Evolutionary conservation across 148 eudicot genomes (phyloP), one percentile per base, ranked within the genome.

Genomic region (Mesembryanthemum crystallinum): DNA sequence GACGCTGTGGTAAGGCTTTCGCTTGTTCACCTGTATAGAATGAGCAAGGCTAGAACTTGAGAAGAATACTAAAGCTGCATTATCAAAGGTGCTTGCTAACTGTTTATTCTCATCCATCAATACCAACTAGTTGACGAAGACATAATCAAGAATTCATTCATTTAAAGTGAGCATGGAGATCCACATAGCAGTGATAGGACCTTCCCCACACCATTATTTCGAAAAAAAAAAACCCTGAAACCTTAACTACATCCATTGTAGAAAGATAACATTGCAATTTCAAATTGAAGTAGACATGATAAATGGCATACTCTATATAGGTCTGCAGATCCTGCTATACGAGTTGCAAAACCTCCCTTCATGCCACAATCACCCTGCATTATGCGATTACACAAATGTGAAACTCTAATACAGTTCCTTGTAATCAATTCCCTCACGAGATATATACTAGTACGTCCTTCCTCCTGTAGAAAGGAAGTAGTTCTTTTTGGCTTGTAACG

Each of bases 261-360:
- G 45, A 64, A 64, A 63, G 5, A 4, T 7, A 64, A 15, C 23
- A 8, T 32, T n/a, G 27, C 7, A 29, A 47, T 11, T 52, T 29
- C 17, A 52, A 33, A 39, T 30, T 21, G 4, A 71, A 76, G 11
- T 35, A 12, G 66, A 76, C 24, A 20, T 21, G 25, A 35, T 32
- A 69, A 49, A 45, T 25, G 68, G 63, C 88, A 74, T 85, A 95
- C 98, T 77, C 76, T 87, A 80, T 90, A 95, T 55, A 95, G 80
- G 75, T 95, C 99, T 35, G 99, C 92, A 76, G 99, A 95, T 85
- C 99, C 97, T 59, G 99, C 74, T 59, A 95, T 75, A 21, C 99
- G 93, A 82, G 91, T 90, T 72, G 99, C 99, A 78, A 95, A 91
- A 75, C 81, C 80, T 75, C 97, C 96, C 80, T 95, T 95, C 94